phyloP scores from a whole-genome alignment of 495 filamentous ascomycete genomes.

The Neurospora sublineolata region DNA sequence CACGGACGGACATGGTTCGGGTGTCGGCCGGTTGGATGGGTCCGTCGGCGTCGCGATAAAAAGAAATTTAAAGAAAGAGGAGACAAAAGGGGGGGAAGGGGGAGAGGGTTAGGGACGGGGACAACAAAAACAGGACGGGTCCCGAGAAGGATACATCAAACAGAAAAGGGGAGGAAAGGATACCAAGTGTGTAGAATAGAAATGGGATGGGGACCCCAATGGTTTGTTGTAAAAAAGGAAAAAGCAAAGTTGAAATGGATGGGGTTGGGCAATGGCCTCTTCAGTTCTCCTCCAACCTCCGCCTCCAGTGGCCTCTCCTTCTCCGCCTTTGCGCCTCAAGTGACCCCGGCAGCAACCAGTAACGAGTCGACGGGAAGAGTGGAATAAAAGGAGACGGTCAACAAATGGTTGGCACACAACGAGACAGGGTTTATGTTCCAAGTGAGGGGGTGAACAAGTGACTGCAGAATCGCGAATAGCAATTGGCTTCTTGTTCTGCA shows the following conservation, averaged over 20 bases:
- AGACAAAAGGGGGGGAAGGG: neutral
- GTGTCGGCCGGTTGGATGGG: neutral
- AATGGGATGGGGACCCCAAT: neutral
- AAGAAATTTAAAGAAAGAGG: neutral
- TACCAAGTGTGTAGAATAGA: too few relatives aligned
- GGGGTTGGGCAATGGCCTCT: neutral
- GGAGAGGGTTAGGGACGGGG: neutral
- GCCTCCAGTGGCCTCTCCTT: neutral
- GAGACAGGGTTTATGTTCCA: neutral
- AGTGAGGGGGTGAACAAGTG: neutral
- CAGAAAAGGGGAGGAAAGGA: neutral
- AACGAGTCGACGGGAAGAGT: neutral
- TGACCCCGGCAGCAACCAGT: neutral
- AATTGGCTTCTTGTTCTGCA: neutral
- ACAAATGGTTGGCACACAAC: neutral
- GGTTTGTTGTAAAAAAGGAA: neutral
- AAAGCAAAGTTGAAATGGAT: neutral
- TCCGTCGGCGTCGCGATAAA: neutral
- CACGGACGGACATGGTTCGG: slow-evolving; percentile 54
- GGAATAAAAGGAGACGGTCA: neutral
- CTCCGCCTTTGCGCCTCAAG: neutral
- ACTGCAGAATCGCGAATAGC: neutral
- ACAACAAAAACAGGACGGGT: neutral
- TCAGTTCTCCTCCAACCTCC: neutral
- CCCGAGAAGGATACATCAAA: neutral